These are phyloP conservation scores for Crepidotus variabilis DNA, from an alignment of 768 basidiomycete genomes.

Conservation along the genomic window DNA sequence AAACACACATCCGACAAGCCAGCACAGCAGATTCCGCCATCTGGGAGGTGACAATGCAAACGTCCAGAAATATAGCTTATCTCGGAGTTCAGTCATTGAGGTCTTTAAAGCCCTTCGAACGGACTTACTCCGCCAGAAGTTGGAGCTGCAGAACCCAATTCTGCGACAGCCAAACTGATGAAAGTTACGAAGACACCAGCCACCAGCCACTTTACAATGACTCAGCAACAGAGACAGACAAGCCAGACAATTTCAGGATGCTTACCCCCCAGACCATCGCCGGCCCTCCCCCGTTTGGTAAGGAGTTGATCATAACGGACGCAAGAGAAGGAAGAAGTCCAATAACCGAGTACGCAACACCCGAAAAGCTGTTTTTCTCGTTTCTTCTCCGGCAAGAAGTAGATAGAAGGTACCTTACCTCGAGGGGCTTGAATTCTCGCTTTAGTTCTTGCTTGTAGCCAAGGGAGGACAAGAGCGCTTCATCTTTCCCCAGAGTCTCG, in stretches of 20 bases:
- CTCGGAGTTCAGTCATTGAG: not conserved
- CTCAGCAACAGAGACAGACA: not conserved
- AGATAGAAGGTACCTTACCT: slow-evolving; percentile 25
- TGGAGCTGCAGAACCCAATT: slow-evolving; percentile 66
- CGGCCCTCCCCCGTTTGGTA: slow-evolving; percentile 69
- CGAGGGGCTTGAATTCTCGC: slow-evolving; percentile 46
- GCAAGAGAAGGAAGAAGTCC: slow-evolving; percentile 65
- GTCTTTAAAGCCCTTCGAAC: not conserved
- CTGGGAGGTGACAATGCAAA: slow-evolving; percentile 36
- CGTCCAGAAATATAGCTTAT: slow-evolving; percentile 51
- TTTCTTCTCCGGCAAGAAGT: not conserved
- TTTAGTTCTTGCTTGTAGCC: slow-evolving; percentile 52
- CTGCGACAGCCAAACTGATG: slow-evolving; percentile 66
- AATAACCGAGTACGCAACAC: slow-evolving; percentile 68
- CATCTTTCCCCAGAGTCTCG: slow-evolving; percentile 22
- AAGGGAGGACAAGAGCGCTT: slow-evolving; percentile 34
- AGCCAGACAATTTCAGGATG: not conserved
- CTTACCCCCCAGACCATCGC: slow-evolving; percentile 73
- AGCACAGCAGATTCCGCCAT: slow-evolving; percentile 46
- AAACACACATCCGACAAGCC: slow-evolving; percentile 49
- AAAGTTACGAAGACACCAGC: slow-evolving; percentile 59
- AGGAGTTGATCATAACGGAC: slow-evolving; percentile 48
- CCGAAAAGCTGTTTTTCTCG: slow-evolving; percentile 50
- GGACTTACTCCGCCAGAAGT: slow-evolving; percentile 62
- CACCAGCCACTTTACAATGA: slow-evolving; percentile 52